Evolutionary conservation across 169 alveolate species (phyloP), one percentile per base, ranked within the genome.

Genomic region (Plasmodium coatneyi): DNA sequence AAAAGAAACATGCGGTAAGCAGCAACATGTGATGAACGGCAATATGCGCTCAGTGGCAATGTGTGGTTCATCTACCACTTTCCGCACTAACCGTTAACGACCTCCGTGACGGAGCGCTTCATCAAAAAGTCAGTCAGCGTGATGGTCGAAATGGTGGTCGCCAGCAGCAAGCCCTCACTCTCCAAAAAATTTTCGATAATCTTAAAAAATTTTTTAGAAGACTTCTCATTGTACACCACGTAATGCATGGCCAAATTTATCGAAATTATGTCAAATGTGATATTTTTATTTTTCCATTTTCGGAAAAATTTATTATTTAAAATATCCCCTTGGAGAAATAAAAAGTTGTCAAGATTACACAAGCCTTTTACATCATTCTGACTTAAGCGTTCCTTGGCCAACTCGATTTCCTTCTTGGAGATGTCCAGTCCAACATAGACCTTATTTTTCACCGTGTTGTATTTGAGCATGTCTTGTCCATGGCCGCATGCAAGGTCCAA

Each of bases 181-280:
- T 86, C 93, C 80, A 86, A 76, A 86, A 86, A 86, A 76, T 76
- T 86, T 52, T 70, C 93, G 7, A 86, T 97, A 92, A 98, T 97
- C 30, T 90, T 80, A 92, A 98, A 95, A 92, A 98, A 97, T 60
- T 97, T 96, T 74, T 97, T 94, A 28, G 98, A 95, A 71, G 97
- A 95, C 84, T 95, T 96, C 92, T 98, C 99, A 82, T 95, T 97
- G 80, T 97, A 97, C 52, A 97, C 97, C 83, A 97, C 97, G 86
- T 98, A 98, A 95, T 98, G 99, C 93, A 98, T 94, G 30, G 99
- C 98, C 84, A 98, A 98, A 93, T 98, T 98, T 52, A 98, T 97
- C 71, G 98, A 95, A 22, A 98, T 98, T 34, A 98, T 86, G 66
- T 86, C 93, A 36, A 86, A 86, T 10, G 54, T 86, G 83, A 84